Evolutionary conservation across 139 green algal species (phyloP).

Genomic region (Chlamydomonas incerta): DNA sequence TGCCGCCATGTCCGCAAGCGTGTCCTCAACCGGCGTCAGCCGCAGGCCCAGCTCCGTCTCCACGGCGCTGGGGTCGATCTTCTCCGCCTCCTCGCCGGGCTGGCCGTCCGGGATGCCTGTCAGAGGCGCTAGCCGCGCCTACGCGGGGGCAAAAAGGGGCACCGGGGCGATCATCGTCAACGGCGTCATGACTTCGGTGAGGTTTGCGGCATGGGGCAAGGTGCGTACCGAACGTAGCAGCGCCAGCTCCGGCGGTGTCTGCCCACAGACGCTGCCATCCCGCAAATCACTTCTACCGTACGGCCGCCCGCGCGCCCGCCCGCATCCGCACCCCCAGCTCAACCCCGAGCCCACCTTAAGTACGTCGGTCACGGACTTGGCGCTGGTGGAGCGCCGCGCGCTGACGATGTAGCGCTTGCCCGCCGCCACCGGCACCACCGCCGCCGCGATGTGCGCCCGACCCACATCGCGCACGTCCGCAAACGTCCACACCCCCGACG

Average conservation of each 20-base stretch:
- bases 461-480: slow-evolving; percentile 53
- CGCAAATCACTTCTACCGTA: too few species aligned
- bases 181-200: too few species aligned
- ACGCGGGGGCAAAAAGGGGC: too few species aligned
- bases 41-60: slow-evolving; percentile 67
- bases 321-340: too few species aligned
- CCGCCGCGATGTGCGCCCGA: slow-evolving; percentile 49
- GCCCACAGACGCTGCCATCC: not conserved
- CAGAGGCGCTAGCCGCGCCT: slow-evolving; percentile 5
- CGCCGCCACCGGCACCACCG: not conserved
- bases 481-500: slow-evolving; percentile 53
- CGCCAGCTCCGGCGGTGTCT: not conserved
- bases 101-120: slow-evolving; percentile 6
- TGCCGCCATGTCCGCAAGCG: slow-evolving; percentile 44
- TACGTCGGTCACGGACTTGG: slow-evolving; percentile 9
- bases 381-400: not conserved
- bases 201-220: too few species aligned
- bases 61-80: slow-evolving; percentile 15
- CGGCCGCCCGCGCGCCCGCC: too few species aligned
- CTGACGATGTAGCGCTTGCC: slow-evolving; percentile 54
- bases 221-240: not conserved
- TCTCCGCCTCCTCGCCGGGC: not conserved
- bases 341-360: slow-evolving; percentile 42
- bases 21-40: slow-evolving; percentile 21
- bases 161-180: not conserved